Evolutionary conservation across 139 green algal genomes (phyloP).

Genomic region (Picochlorum costavermella): DNA sequence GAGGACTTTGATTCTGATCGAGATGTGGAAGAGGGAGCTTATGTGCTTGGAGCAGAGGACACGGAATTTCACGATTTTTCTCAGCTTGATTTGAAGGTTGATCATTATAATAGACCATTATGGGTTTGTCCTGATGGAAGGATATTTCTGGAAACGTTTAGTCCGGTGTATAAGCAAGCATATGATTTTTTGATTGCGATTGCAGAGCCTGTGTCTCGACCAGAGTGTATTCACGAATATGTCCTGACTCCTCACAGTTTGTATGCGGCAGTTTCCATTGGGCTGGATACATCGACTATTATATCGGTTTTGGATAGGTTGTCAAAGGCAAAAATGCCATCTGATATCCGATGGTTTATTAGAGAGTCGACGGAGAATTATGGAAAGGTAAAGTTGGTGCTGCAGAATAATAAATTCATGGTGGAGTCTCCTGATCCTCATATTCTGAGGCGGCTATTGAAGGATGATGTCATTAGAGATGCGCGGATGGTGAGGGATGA

Average conservation of each 20-base stretch:
- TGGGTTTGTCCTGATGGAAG: constrained; percentile 92
- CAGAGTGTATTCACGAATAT: constrained; percentile 71
- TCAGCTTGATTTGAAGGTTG: constrained; percentile 67
- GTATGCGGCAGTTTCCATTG: constrained; percentile 94
- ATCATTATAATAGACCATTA: constrained; percentile 83
- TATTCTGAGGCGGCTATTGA: constrained; percentile 64
- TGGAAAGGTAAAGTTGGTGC: constrained; percentile 95
- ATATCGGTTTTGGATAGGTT: constrained; percentile 76
- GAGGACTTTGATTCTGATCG: constrained; percentile 30
- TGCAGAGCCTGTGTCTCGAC: constrained; percentile 86
- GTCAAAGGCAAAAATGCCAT: constrained; percentile 61
- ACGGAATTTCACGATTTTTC: constrained; percentile 56
- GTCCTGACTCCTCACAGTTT: constrained; percentile 89
- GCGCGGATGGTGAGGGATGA: constrained; percentile 5
- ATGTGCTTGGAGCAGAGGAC: constrained; percentile 27
- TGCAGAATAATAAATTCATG: constrained; percentile 90
- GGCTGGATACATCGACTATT: constrained; percentile 88
- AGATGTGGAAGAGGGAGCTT: constrained; percentile 14
- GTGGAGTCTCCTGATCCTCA: constrained; percentile 78
- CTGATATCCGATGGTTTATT: constrained; percentile 76
- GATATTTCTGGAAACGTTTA: constrained; percentile 97
- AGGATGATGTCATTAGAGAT: constrained; percentile 34
- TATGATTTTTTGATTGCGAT: constrained; percentile 98
- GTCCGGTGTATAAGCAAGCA: constrained; percentile 88
- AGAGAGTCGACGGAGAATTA: constrained; percentile 85